Base-by-base conservation (phyloP, 2,329 filamentous ascomycete genomes). In the Tolypocladium ophioglossoides region DNA sequence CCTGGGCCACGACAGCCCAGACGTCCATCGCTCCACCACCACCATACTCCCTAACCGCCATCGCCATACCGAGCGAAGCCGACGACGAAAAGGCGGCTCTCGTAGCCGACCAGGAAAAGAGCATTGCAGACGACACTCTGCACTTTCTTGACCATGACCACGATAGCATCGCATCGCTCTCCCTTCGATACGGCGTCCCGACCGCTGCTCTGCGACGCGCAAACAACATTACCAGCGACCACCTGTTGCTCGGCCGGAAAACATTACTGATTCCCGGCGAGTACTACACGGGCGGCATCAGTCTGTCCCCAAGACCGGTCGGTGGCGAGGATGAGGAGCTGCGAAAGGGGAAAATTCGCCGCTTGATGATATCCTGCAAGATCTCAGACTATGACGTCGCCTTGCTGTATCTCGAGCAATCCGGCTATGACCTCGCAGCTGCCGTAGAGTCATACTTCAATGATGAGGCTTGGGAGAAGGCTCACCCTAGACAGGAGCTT, bases 291-390 rank as follows among this genome's bases (percentile, higher is more conserved):
- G 83, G 77, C 4, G 83, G 82, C 4, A 74, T 85, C 7, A 86
- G 82, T 61, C 71, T 91, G 27, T 88, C 84, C 48, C 86, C 87
- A 1, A 74, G 78, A 32, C 87, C 88, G 0, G 62, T 88, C n/a
- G 86, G 87, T 53, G 83, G 85, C 50, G 87, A 89, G 64, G 85
- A 87, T 48, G 87, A 90, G 63, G 85, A 88, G 69, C 73, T 79
- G 51, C 78, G 83, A 58, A 91, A 89, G 70, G 77, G 73, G 20
- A 85, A 84, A 64, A 77, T 92, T 37, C 77, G 89, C 44, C 80
- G 86, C 57, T 92, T 86, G 75, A 91, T 91, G 88, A 83, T 89
- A 2, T 77, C 78, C 1, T 89, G 85, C 70, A 92, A 92, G 66
- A 85, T 89, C 32, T 74, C 80, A 27, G 86, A 91, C 74, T 91